Evolutionary conservation across 1,139 yeast genomes (phyloP).

Genomic region (Yamadazyma diddensiae): DNA sequence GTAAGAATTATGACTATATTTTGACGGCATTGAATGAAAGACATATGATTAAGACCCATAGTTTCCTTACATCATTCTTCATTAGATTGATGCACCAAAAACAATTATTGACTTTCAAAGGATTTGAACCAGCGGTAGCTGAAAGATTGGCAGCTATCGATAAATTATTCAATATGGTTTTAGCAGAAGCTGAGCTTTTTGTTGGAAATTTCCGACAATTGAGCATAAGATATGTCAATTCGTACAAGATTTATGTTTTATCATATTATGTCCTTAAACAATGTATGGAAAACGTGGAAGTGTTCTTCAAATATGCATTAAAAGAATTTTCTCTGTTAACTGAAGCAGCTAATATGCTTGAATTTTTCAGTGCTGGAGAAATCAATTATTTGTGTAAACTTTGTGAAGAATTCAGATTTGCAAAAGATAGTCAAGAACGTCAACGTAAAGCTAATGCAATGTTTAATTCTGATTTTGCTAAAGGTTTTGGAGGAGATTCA

Average conservation of each 20-base stretch:
- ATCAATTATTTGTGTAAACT: constrained; percentile 35
- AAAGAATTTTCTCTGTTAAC: constrained; percentile 30
- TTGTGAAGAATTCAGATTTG: constrained; percentile 41
- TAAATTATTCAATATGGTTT: constrained; percentile 31
- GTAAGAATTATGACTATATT: constrained; percentile 38
- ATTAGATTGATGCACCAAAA: constrained; percentile 42
- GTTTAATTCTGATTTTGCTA: constrained; percentile 5
- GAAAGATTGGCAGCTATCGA: constrained; percentile 35
- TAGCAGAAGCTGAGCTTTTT: constrained; percentile 43
- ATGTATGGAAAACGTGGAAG: constrained; percentile 42
- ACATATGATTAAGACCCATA: constrained; percentile 44
- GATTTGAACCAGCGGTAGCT: constrained; percentile 18
- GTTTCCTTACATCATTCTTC: constrained; percentile 40
- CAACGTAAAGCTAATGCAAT: constrained; percentile 14
- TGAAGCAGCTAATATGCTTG: constrained; percentile 41
- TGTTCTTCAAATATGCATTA: constrained; percentile 32
- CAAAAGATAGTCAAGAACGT: constrained; percentile 33
- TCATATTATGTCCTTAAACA: constrained; percentile 42
- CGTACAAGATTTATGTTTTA: constrained; percentile 43
- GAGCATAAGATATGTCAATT: constrained; percentile 38
- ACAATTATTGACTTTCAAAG: constrained; percentile 28
- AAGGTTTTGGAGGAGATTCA: background rate
- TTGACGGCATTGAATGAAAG: constrained; percentile 41
- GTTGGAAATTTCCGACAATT: constrained; percentile 43
- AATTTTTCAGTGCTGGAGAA: constrained; percentile 36